Evolutionary conservation across 1,139 yeast genomes (phyloP).

Genomic region (Diutina pseudorugosa): DNA sequence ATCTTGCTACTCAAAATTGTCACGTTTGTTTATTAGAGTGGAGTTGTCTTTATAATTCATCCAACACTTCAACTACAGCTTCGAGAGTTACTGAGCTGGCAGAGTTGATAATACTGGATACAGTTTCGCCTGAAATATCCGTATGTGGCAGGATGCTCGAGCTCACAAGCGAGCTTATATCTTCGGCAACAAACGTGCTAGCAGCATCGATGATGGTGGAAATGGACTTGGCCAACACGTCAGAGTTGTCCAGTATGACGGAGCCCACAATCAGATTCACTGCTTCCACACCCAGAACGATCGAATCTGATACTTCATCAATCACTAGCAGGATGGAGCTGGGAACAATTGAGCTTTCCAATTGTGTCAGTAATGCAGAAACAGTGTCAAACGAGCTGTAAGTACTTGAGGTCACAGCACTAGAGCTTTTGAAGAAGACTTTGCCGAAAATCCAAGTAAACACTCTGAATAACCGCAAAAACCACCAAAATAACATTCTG

Average conservation of each 20-base stretch:
- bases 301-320: not conserved
- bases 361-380: not conserved
- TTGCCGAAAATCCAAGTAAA: conserved; percentile 12
- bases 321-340: not conserved
- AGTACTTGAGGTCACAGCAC: not conserved
- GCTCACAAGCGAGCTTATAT: not conserved
- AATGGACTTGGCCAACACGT: not conserved
- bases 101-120: not conserved
- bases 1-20: too few relatives aligned
- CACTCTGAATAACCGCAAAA: conserved; percentile 34
- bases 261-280: not conserved
- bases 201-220: not conserved
- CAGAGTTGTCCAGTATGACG: not conserved
- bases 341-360: not conserved
- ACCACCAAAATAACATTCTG: conserved; percentile 43
- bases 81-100: not conserved
- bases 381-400: not conserved
- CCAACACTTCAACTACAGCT: not conserved
- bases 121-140: not conserved
- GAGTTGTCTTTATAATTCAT: not conserved
- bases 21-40: too few relatives aligned
- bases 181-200: too few relatives aligned
- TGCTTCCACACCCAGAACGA: not conserved
- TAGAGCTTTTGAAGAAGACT: not conserved
- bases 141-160: not conserved